Evolutionary conservation across 305 asterid genomes (phyloP).

Genomic region (Fraxinus dipetala): DNA sequence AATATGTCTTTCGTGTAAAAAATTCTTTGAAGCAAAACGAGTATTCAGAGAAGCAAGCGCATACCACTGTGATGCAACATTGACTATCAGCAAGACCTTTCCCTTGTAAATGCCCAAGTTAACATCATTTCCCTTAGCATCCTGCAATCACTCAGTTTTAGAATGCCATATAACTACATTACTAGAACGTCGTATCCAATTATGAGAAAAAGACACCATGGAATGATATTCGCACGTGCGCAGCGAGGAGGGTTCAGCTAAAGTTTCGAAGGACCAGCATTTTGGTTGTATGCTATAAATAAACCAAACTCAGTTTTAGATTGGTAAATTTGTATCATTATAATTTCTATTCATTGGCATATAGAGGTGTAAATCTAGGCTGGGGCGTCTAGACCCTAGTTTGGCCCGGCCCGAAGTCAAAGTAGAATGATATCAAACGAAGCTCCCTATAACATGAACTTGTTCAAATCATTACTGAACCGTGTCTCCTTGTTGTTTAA

Average conservation of each 20-base stretch:
- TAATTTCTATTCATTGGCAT: background rate
- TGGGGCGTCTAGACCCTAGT: background rate
- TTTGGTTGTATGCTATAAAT: background rate
- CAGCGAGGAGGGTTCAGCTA: background rate
- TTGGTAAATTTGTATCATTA: background rate
- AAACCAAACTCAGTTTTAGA: background rate
- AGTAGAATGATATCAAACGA: background rate
- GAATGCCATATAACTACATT: background rate
- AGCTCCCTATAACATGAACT: background rate
- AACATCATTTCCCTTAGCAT: constrained; percentile 68
- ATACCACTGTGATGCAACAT: constrained; percentile 88
- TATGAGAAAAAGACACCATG: background rate
- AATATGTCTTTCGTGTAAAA: background rate
- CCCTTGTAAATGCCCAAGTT: constrained; percentile 67
- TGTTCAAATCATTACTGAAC: background rate
- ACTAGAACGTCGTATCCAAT: background rate
- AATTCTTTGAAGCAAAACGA: background rate
- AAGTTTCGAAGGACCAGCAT: background rate
- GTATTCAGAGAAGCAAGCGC: background rate
- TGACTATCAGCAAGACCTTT: constrained; percentile 64
- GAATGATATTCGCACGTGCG: background rate
- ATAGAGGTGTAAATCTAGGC: background rate
- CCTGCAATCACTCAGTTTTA: constrained; percentile 37
- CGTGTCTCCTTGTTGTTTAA: background rate
- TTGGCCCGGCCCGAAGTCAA: background rate